Base-by-base conservation (phyloP, 1,284 basidiomycete species). In the Ustilago shanxiensis region DNA sequence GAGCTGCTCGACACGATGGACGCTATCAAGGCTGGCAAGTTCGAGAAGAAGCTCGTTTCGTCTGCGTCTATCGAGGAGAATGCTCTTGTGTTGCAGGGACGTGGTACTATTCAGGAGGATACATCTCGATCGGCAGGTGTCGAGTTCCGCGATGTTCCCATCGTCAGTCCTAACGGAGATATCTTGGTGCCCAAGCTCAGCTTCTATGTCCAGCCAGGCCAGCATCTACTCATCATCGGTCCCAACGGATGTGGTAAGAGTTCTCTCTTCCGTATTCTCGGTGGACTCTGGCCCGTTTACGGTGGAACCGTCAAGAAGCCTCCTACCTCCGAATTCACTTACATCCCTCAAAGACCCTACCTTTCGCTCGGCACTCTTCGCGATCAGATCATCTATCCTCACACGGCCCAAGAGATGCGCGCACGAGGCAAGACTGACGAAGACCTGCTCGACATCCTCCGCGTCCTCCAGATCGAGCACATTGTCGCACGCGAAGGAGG, bases 281-380 rank as follows among this genome's bases (percentile, higher is more conserved):
- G 95, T 45, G 96, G 95, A 20, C 90, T 99, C 8, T 99, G 96
- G 95, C 95, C 96, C 1, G 93, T 98, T 4, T 97, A 98, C 83
- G 96, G 91, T 88, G 96, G 96, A 0, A 89, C 90, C 13, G 95
- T 99, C n/a, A 91, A 92, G 81, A 98, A 98, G 87, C 96, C 96
- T 0, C 90, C 92, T 18, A 92, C 94, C 7, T 90, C 90, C 9
- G 91, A 95, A 69, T 98, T 99, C 86, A 94, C 95, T 53, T 90
- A 98, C 73, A 97, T 99, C 77, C 96, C 96, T 18, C 96, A 99
- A 85, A 89, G 96, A 49, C 96, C 96, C 0, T 98, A 98, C 86
- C 90, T 98, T 9, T 94, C 93, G 4, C 88, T 95, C 18, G 96
- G 96, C 10, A 98, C 95, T 0, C 90, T 99, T 2, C 91, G 96